Conservation (phyloP, 2,329 filamentous ascomycete genomes). For the Epichloe amarillans region DNA sequence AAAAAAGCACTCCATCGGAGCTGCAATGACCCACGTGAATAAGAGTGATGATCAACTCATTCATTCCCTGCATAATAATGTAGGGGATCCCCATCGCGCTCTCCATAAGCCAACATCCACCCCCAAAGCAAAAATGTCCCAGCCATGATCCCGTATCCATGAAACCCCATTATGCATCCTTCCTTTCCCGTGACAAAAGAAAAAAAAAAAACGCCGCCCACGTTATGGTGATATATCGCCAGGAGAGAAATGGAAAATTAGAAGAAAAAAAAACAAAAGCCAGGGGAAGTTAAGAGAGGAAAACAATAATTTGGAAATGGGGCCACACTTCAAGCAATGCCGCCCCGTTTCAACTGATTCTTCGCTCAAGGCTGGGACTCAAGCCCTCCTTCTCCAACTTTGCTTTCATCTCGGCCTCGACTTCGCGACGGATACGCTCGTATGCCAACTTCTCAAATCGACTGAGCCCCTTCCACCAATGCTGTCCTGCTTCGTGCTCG, state of each 20-base stretch:
- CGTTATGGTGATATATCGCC: conserved; percentile 2
- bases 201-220: conserved; percentile 3
- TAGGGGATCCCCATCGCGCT: too few relatives aligned
- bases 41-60: too few relatives aligned
- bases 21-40: too few relatives aligned
- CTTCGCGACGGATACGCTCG: conserved; percentile 59
- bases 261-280: background rate
- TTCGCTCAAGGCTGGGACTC: conserved; percentile 28
- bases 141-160: background rate
- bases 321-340: background rate
- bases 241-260: background rate
- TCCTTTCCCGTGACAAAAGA: background rate
- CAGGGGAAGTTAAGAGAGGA: background rate
- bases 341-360: conserved; percentile 30
- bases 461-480: conserved; percentile 82
- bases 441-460: conserved; percentile 82
- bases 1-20: too few relatives aligned
- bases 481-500: conserved; percentile 77
- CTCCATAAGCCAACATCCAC: too few relatives aligned
- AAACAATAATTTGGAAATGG: background rate
- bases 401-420: conserved; percentile 36
- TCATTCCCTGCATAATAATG: too few relatives aligned
- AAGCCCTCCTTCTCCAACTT: conserved; percentile 33
- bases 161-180: conserved; percentile 4
- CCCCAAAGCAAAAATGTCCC: background rate